phyloP scores from a whole-genome alignment of 805 yeast genomes.

The Metschnikowia gelsemii region DNA sequence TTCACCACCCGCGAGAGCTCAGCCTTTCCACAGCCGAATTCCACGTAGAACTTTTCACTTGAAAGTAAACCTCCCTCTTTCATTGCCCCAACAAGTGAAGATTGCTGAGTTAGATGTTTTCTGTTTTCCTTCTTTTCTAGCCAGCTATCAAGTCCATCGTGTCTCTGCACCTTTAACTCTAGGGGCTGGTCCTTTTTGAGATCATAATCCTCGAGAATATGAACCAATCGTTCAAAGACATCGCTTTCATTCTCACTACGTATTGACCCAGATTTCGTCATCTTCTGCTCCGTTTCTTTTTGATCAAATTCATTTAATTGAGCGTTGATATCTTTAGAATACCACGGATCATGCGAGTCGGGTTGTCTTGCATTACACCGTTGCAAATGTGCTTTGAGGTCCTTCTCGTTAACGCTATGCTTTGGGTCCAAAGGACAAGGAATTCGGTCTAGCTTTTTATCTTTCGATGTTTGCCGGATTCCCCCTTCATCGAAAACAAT shows the following conservation, averaged over 20 bases:
- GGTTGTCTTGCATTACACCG: slow-evolving; percentile 56
- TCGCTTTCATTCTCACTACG: neutral
- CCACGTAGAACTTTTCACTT: slow-evolving; percentile 47
- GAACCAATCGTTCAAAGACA: neutral
- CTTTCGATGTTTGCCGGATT: too few species aligned
- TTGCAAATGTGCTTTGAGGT: slow-evolving; percentile 53
- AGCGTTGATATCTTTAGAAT: slow-evolving; percentile 46
- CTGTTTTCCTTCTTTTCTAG: slow-evolving; percentile 51
- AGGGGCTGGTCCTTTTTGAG: slow-evolving; percentile 21
- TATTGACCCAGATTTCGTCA: neutral
- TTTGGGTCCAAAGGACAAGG: slow-evolving; percentile 76
- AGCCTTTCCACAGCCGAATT: slow-evolving; percentile 91
- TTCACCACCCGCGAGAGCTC: slow-evolving; percentile 71
- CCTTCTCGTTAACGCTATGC: slow-evolving; percentile 68
- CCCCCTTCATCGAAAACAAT: slow-evolving; percentile 24
- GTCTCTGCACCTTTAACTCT: slow-evolving; percentile 19
- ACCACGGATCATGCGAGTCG: slow-evolving; percentile 50
- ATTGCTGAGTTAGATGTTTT: slow-evolving; percentile 82
- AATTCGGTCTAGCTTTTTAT: slow-evolving; percentile 42
- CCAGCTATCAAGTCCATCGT: slow-evolving; percentile 38
- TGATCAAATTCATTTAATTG: neutral
- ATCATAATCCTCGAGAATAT: slow-evolving; percentile 8
- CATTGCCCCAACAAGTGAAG: slow-evolving; percentile 73
- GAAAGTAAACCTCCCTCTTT: slow-evolving; percentile 41
- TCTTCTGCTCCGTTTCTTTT: neutral